Base-by-base conservation (phyloP, 352 stramenopile species). In the Thalassiosira sp. region DNA sequence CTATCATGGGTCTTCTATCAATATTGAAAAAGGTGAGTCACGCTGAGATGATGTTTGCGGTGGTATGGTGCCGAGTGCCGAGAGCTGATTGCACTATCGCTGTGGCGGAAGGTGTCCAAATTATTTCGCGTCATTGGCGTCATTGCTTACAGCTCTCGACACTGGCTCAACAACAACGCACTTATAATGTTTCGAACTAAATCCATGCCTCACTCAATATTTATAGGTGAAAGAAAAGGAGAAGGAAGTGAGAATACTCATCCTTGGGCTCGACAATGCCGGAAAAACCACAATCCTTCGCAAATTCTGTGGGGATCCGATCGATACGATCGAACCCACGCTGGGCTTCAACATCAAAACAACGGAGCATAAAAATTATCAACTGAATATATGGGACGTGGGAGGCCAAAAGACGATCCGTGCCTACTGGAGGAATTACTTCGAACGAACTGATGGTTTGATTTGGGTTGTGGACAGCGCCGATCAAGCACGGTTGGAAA, bases 391-490 rank as follows among this genome's bases (percentile, higher is more conserved):
- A 31, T 99, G 96, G 96, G 97, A 99, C 85, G 96, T 99, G 51
- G 97, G 97, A 61, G 97, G 97, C 27, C 97, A 99, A 90, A 97
- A 98, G 70, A 99, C 97, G 18, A 99, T 99, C 59, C 94, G 97
- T 18, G 95, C 96, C 3, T 99, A 99, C 87, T 99, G 97, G 97
- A 91, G 96, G 42, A 99, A 99, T 89, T 99, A 99, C 89, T 99
- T 98, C 84, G 97, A 99, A 89, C 86, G 97, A 85, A 99, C 97
- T n/a, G 97, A 99, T 81, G 97, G 96, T 5, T 82, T 99, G 37
- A 95, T 99, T 64, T 99, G 96, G 96, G 97, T 99, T 2, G 95
- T 99, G 5, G 97, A 99, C 77, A 97, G 92, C 69, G 93, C 94
- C 15, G 97, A 99, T 81, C 82, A 90, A 43, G 87, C 91, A 22